phyloP scores from a whole-genome alignment of 1,284 basidiomycete genomes.

The Cutaneotrichosporon sp. region DNA sequence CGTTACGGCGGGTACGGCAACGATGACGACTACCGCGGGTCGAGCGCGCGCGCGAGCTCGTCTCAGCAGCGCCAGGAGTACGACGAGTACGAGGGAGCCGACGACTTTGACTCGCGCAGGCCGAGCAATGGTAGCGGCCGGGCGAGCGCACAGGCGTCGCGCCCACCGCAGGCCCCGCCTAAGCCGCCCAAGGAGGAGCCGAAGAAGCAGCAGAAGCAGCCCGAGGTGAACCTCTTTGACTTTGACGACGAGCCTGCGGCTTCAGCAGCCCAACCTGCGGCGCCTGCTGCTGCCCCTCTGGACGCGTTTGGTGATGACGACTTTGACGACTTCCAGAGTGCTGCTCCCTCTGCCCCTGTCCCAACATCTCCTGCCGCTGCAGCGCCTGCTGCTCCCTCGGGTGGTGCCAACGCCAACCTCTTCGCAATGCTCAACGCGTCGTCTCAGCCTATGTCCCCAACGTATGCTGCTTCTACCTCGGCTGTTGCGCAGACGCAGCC shows the following conservation, averaged over 20 bases:
- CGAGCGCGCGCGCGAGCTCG: conserved; percentile 11
- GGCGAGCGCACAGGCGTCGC: conserved; percentile 6
- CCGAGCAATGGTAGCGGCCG: conserved; percentile 18
- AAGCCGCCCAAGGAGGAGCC: conserved; percentile 55
- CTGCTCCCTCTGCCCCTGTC: conserved; percentile 59
- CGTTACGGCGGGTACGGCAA: conserved; percentile 32
- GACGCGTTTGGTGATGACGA: conserved; percentile 60
- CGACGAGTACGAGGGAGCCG: conserved; percentile 97
- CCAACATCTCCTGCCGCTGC: conserved; percentile 27
- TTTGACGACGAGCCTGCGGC: conserved; percentile 60
- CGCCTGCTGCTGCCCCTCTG: conserved; percentile 29
- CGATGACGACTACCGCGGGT: conserved; percentile 30
- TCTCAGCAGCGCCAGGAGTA: conserved; percentile 29
- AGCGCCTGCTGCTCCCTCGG: conserved; percentile 25
- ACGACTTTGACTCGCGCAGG: conserved; percentile 68
- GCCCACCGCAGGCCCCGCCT: conserved; percentile 41
- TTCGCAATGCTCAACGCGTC: conserved; percentile 56
- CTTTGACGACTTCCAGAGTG: conserved; percentile 86
- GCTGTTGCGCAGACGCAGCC: conserved; percentile 14
- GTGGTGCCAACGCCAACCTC: conserved; percentile 47
- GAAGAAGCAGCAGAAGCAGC: conserved; percentile 41
- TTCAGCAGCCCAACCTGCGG: conserved; percentile 29
- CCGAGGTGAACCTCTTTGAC: conserved; percentile 69
- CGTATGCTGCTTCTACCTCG: conserved; percentile 15
- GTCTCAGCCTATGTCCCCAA: conserved; percentile 10